Percentiles rank a stretch among this genome's conserved stretches.
Evolutionary conservation across 345 rosid species (phyloP).

Genomic region (Ceriops tagal): DNA sequence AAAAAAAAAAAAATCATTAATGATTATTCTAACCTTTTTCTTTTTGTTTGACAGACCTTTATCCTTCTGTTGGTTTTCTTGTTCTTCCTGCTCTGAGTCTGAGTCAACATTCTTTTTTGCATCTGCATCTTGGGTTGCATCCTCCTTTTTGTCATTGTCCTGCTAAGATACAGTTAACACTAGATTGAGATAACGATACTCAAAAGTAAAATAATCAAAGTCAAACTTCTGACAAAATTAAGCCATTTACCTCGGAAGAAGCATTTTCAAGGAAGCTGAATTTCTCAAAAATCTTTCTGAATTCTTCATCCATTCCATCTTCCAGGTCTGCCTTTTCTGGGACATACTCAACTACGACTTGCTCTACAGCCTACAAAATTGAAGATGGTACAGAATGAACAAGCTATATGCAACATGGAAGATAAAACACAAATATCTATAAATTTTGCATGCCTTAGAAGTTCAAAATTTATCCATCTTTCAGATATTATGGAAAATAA

Average conservation of each 20-base stretch:
- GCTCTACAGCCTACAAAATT: conserved; percentile 47
- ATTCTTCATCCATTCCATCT: conserved; percentile 77
- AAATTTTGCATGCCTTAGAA: background rate
- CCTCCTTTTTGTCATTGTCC: conserved; percentile 65
- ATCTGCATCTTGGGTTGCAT: conserved; percentile 56
- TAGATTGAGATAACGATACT: background rate
- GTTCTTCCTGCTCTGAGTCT: conserved; percentile 78
- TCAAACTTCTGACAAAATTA: background rate
- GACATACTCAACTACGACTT: conserved; percentile 79
- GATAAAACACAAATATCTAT: background rate
- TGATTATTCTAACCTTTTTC: conserved; percentile 51
- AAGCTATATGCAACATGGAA: background rate
- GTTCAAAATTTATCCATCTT: no score
- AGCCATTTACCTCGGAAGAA: conserved; percentile 55
- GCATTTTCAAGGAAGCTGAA: conserved; percentile 57
- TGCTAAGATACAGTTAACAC: conserved; percentile 23
- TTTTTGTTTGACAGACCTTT: conserved; percentile 82
- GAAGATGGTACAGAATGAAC: background rate
- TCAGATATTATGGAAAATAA: no score
- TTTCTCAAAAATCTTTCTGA: conserved; percentile 73
- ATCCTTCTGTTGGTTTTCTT: conserved; percentile 65
- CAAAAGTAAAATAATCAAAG: background rate
- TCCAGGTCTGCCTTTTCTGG: conserved; percentile 83
- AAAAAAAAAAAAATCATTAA: background rate
- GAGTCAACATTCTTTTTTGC: conserved; percentile 62